Evolutionary conservation across 192 early-diverging fungal species (phyloP), one percentile per base, ranked within the genome.

Genomic region (Backusella tuberculispora): DNA sequence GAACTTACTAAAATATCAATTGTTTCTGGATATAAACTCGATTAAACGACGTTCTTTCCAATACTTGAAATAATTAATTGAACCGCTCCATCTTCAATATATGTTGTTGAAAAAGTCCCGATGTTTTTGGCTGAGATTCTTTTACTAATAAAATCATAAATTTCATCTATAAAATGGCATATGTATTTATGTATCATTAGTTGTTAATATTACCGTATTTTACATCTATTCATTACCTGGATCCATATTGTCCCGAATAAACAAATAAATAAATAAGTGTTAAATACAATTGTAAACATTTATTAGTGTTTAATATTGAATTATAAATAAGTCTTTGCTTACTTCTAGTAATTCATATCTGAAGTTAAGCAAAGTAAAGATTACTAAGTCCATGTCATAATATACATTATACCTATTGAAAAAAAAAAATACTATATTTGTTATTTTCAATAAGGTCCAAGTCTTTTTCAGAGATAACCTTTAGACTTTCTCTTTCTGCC

Each of bases 121-220:
- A 93, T 81, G 84, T 94, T 95, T 72, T 91, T 83, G 68, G 83
- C 81, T 42, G 94, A 93, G 43, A 90, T 89, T 66, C 92, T 91
- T 66, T 96, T 78, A 34, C 79, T 71, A 37, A 82, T 79, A 13
- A 76, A 65, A 47, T 65, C 63, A 44, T 79, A 79, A 1, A 74
- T 72, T 14, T 73, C 74, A 65, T 46, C 75, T 76, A 40, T 15
- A 40, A 9, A 15, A 15, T 5, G n/a, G 19, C 8, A n/a, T 7
- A 19, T 17, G 2, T 2, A 4, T 50, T 21, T 50, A 17, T n/a
- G n/a, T 14, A 4, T 47, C 14, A 10, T 47, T 14, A 17, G 12
- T 46, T 2, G 7, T n/a, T n/a, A n/a, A n/a, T n/a, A n/a, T n/a
- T n/a, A n/a, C n/a, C n/a, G n/a, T n/a, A n/a, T n/a, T 10, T 17